Base-by-base conservation (phyloP, 192 early-diverging fungal species). In the Coemansia umbellata region DNA sequence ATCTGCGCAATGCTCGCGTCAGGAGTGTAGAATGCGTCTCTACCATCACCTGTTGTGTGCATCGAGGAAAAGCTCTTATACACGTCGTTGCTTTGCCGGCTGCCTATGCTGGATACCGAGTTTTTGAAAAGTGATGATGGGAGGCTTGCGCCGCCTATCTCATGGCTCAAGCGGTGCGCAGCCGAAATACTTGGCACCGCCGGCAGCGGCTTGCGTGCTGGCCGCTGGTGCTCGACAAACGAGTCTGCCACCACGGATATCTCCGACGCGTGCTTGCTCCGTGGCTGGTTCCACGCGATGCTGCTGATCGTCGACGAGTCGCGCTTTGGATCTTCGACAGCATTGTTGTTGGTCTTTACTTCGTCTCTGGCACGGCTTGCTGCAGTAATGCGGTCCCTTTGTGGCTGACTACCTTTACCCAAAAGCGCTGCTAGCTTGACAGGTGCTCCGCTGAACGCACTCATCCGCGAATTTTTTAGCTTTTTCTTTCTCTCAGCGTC, bases 261-360 rank as follows among this genome's bases (percentile, higher is more conserved):
- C n/a, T 47, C 63, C 1, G 63, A 57, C n/a, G 47, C 49, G 32
- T 47, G 63, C 8, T 58, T 66, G 37, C 39, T 31, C 14, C 35
- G 21, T 4, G 24, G 30, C 17, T 45, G 27, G 27, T 63, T 52
- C 68, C 68, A 64, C 13, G 31, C 42, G 10, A 51, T 52, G 45
- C 28, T 54, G 55, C 62, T 69, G 19, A 69, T 65, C 2, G 73
- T 76, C 11, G 66, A 42, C 40, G 73, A 76, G 47, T 69, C 73
- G 36, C 66, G 73, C 18, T 44, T 33, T 14, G 40, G 45, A n/a
- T 49, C 44, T 32, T 36, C 30, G 15, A 18, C 28, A 22, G 26
- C 44, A 7, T 13, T 24, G 44, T 22, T 27, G 15, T 14, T 22
- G 26, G 44, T 30, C 18, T n/a, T 30, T 47, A 27, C 5, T 8